These are phyloP conservation scores for Lactifluus volemus DNA, from an alignment of 768 basidiomycete genomes.

Conservation along the genomic window DNA sequence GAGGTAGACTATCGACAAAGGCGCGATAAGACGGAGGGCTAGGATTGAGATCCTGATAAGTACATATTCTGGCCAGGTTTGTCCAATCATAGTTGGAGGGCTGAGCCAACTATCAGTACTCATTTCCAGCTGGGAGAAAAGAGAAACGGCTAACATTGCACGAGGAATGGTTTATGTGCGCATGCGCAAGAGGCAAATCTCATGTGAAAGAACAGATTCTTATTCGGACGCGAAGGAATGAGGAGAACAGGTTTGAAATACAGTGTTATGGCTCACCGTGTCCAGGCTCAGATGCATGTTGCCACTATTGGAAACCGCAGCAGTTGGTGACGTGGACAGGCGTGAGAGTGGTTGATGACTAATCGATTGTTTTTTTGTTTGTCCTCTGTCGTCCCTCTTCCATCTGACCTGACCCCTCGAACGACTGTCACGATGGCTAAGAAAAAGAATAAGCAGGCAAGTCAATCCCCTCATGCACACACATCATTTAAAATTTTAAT, in stretches of 20 bases:
- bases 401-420: too few relatives aligned
- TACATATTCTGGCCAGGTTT: slow-evolving; percentile 39
- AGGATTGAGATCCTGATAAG: slow-evolving; percentile 42
- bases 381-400: not conserved
- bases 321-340: not conserved
- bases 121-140: not conserved
- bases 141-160: not conserved
- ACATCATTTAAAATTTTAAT: slow-evolving; percentile 2
- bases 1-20: slow-evolving; percentile 36
- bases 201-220: not conserved
- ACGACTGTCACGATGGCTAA: slow-evolving; percentile 33
- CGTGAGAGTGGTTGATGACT: not conserved
- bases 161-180: not conserved
- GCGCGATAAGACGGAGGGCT: slow-evolving; percentile 40
- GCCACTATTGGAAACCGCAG: too few relatives aligned
- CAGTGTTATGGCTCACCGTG: too few relatives aligned
- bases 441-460: slow-evolving; percentile 46
- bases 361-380: not conserved
- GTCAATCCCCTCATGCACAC: slow-evolving; percentile 2
- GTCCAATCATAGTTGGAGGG: slow-evolving; percentile 24
- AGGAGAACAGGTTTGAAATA: not conserved
- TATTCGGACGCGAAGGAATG: not conserved
- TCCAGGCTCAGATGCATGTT: too few relatives aligned
- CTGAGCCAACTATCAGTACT: not conserved
- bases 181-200: not conserved